These are phyloP conservation scores for Pseudogymnoascus sp. DNA, from an alignment of 2,329 filamentous ascomycete genomes.

Conservation along the genomic window DNA sequence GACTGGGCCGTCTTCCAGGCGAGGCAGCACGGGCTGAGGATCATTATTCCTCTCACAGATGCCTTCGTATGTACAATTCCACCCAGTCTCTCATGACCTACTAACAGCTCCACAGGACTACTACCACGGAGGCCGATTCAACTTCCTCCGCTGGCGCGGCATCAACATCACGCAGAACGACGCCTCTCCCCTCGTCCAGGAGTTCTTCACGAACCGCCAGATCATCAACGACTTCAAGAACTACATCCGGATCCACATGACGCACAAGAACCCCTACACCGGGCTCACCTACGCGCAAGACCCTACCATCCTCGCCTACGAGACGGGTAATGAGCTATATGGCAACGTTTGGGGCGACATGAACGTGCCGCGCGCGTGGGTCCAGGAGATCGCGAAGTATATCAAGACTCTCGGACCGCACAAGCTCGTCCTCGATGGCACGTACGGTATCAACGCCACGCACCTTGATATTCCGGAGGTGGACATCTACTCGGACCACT, in stretches of 20 bases:
- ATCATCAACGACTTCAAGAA: conserved; percentile 39
- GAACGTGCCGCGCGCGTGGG: conserved; percentile 38
- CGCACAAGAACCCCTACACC: conserved; percentile 40
- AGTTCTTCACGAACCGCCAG: conserved; percentile 39
- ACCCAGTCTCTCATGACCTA: not conserved
- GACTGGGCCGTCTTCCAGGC: conserved; percentile 43
- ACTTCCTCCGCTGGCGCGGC: conserved; percentile 40
- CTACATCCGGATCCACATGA: conserved; percentile 38
- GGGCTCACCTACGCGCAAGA: conserved; percentile 41
- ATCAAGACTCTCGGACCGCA: conserved; percentile 36
- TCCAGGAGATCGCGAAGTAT: conserved; percentile 34
- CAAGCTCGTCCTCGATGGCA: conserved; percentile 42
- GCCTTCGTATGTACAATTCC: conserved; percentile 33
- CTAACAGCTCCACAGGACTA: conserved; percentile 32
- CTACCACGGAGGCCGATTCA: conserved; percentile 44
- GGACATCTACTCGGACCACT: conserved; percentile 43
- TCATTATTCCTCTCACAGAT: conserved; percentile 40
- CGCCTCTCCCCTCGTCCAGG: conserved; percentile 31
- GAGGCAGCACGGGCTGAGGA: conserved; percentile 36
- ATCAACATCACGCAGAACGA: conserved; percentile 34
- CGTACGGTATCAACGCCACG: conserved; percentile 40
- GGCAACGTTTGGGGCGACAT: conserved; percentile 38
- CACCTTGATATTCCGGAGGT: conserved; percentile 37
- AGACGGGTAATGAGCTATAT: conserved; percentile 43
- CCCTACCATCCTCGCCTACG: conserved; percentile 43